Evolutionary conservation across 768 basidiomycete genomes (phyloP).

Genomic region (Chlorophyllum brunneum): DNA sequence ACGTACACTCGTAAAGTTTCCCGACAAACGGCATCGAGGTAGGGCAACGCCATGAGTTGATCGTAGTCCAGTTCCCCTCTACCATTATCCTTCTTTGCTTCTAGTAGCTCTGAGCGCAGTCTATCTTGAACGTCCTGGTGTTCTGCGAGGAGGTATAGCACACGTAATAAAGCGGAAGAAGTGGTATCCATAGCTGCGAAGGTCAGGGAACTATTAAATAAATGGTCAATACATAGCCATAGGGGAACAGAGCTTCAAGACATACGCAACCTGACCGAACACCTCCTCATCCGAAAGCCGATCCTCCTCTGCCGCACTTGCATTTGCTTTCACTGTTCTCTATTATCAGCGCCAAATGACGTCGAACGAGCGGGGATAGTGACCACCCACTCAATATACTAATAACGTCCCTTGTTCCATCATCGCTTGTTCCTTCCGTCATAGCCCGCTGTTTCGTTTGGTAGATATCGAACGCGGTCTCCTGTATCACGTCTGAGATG

Average conservation of each 20-base stretch:
- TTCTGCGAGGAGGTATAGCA: conserved; percentile 27
- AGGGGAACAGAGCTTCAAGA: background rate
- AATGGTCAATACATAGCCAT: background rate
- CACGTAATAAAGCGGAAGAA: conserved; percentile 30
- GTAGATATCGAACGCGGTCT: conserved; percentile 31
- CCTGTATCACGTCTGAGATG: conserved; percentile 32
- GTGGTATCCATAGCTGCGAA: conserved; percentile 43
- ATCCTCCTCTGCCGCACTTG: conserved; percentile 27
- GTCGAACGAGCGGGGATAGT: background rate
- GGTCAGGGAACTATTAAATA: conserved; percentile 26
- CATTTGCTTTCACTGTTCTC: conserved; percentile 43
- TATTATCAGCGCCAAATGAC: conserved; percentile 14
- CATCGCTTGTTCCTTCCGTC: conserved; percentile 21
- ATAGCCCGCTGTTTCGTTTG: conserved; percentile 32
- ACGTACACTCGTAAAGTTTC: conserved; percentile 37
- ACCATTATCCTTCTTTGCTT: conserved; percentile 21
- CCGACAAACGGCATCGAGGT: conserved; percentile 36
- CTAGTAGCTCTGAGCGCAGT: conserved; percentile 30
- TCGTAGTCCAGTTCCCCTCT: conserved; percentile 30
- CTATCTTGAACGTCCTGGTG: conserved; percentile 34
- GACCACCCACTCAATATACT: conserved; percentile 37
- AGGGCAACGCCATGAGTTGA: conserved; percentile 30
- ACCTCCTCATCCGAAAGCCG: conserved; percentile 33
- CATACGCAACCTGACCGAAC: conserved; percentile 32
- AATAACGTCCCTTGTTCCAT: conserved; percentile 43